Percentiles rank a stretch among this genome's conserved stretches.
These are phyloP conservation scores for Moringa oleifera DNA, from an alignment of 345 rosid genomes.

Conservation along the genomic window DNA sequence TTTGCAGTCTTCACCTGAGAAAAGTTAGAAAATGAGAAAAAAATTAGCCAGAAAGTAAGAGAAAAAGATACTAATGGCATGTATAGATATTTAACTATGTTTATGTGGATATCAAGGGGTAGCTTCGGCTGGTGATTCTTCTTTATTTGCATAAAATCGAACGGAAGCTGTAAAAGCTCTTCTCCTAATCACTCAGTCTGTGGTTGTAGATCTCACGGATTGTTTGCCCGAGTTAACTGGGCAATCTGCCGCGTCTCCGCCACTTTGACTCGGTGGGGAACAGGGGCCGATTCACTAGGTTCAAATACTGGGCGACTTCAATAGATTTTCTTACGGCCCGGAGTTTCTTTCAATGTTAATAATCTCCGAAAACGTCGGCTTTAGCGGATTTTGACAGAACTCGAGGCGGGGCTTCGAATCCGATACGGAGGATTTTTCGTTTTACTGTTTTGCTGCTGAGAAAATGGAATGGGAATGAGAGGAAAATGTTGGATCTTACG, in stretches of 20 bases:
- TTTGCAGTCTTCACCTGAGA: background rate
- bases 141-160: conserved; percentile 13
- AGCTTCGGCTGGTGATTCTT: conserved; percentile 25
- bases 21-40: conserved; percentile 10
- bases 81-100: conserved; percentile 1
- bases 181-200: background rate
- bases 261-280: conserved; percentile 16
- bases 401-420: conserved; percentile 54
- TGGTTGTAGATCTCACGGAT: conserved; percentile 29
- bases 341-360: conserved; percentile 21
- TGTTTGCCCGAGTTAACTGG: conserved; percentile 4
- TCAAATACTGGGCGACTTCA: conserved; percentile 16
- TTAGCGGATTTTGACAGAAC: conserved; percentile 83
- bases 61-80: background rate
- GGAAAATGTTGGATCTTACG: background rate
- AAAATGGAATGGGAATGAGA: conserved; percentile 5
- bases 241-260: conserved; percentile 22
- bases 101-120: conserved; percentile 12
- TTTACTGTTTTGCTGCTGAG: conserved; percentile 12
- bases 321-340: background rate
- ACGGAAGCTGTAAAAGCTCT: conserved; percentile 18
- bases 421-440: conserved; percentile 38
- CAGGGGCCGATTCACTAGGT: conserved; percentile 7
- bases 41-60: conserved; percentile 10
- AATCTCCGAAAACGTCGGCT: conserved; percentile 58